Evolutionary conservation across 768 basidiomycete genomes (phyloP).

Genomic region (Suillus clintonianus): DNA sequence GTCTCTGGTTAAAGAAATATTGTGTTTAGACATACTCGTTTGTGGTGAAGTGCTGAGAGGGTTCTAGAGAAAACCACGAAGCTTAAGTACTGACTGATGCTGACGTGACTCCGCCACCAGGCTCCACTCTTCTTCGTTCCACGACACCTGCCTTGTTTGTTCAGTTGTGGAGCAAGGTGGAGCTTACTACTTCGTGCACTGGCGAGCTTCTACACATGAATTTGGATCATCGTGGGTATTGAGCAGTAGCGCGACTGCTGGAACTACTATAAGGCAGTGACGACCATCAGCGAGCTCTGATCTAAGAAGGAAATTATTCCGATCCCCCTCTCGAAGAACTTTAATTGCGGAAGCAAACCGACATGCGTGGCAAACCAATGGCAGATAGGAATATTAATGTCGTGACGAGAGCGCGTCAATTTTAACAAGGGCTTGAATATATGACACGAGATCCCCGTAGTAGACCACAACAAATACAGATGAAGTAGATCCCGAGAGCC

Average conservation of each 20-base stretch:
- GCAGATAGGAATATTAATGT: neutral
- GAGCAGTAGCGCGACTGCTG: neutral
- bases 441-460: neutral
- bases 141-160: constrained; percentile 7
- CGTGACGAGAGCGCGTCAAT: neutral
- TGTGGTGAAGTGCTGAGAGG: neutral
- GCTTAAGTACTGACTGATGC: neutral
- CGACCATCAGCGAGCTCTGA: neutral
- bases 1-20: neutral
- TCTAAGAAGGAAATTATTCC: neutral
- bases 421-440: neutral
- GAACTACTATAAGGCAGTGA: neutral
- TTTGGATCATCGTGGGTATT: neutral
- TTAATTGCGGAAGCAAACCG: constrained; percentile 1
- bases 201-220: neutral
- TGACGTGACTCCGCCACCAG: neutral
- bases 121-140: constrained; percentile 8
- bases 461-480: neutral
- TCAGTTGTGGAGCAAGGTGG: constrained; percentile 4
- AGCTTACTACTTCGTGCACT: neutral
- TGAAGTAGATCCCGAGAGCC: neutral
- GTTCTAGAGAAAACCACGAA: neutral
- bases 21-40: neutral
- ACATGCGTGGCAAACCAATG: neutral
- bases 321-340: constrained; percentile 12